A percentile compares a stretch with the other conserved stretches of the same genome.
These are phyloP conservation scores for Camptophora hylomeconis DNA, from an alignment of 2,329 filamentous ascomycete genomes.

Conservation along the genomic window DNA sequence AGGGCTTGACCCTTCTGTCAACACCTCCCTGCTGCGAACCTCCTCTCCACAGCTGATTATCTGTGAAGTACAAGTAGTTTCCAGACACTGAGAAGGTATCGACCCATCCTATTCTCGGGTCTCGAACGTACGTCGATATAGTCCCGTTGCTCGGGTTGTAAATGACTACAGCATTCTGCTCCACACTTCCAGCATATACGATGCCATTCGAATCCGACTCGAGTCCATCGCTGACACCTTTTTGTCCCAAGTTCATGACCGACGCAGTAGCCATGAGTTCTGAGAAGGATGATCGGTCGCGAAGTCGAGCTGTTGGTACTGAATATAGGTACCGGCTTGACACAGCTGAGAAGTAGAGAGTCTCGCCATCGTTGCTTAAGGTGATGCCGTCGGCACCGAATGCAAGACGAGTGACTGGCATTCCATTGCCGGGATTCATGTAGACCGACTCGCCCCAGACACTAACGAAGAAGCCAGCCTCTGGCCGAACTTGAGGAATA, in stretches of 20 bases:
- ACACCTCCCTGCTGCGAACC: conserved; percentile 27
- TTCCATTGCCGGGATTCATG: conserved; percentile 23
- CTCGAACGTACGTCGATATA: conserved; percentile 30
- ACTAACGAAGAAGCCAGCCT: conserved; percentile 34
- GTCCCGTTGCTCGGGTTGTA: conserved; percentile 35
- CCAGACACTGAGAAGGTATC: conserved; percentile 36
- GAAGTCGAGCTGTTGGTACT: conserved; percentile 31
- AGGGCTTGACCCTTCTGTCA: conserved; percentile 31
- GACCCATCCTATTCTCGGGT: conserved; percentile 36
- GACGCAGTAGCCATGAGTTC: conserved; percentile 33
- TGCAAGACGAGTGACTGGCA: conserved; percentile 25
- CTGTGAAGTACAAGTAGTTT: conserved; percentile 41
- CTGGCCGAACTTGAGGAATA: conserved; percentile 26
- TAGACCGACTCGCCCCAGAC: conserved; percentile 38
- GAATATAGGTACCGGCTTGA: conserved; percentile 33
- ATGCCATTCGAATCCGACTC: conserved; percentile 38
- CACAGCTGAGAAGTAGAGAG: conserved; percentile 34
- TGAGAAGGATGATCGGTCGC: conserved; percentile 23
- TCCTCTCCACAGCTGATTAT: conserved; percentile 34
- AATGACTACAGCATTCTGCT: conserved; percentile 35
- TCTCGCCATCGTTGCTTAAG: conserved; percentile 34
- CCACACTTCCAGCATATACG: conserved; percentile 38
- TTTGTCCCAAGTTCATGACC: conserved; percentile 32
- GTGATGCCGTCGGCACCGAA: conserved; percentile 40
- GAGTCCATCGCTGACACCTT: conserved; percentile 39